phyloP scores from a whole-genome alignment of 768 basidiomycete species.

The Floccularia luteovirens region DNA sequence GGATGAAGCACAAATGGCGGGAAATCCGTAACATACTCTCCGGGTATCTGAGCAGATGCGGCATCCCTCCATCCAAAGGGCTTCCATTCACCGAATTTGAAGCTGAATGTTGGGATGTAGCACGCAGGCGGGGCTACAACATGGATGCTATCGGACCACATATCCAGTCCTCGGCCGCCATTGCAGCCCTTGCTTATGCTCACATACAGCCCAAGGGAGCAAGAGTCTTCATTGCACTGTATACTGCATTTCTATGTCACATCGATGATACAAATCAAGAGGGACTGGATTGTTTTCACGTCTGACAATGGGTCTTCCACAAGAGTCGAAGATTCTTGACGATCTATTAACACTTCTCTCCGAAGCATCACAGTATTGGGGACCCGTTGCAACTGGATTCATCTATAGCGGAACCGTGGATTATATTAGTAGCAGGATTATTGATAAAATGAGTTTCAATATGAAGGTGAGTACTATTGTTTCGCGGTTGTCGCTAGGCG shows the following conservation, averaged over 20 bases:
- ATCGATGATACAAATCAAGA: conserved; percentile 22
- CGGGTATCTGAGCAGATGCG: neutral
- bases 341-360: conserved; percentile 18
- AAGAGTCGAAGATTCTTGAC: conserved; percentile 16
- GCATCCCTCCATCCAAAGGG: neutral
- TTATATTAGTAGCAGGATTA: conserved; percentile 17
- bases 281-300: conserved; percentile 19
- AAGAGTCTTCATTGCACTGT: conserved; percentile 22
- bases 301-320: conserved; percentile 14
- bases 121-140: conserved; percentile 13
- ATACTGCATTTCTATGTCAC: conserved; percentile 21
- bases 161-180: conserved; percentile 14
- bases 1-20: no score
- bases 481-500: no score
- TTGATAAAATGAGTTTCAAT: conserved; percentile 19
- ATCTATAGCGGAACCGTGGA: conserved; percentile 21
- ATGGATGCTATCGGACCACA: conserved; percentile 13
- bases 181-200: conserved; percentile 9
- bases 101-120: conserved; percentile 13
- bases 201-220: conserved; percentile 17
- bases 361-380: conserved; percentile 16
- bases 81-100: neutral
- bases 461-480: conserved; percentile 19
- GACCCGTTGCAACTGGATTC: conserved; percentile 15
- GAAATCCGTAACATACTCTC: neutral